Base-by-base conservation (phyloP, 2,329 filamentous ascomycete species). In the Chaetomium sp. region DNA sequence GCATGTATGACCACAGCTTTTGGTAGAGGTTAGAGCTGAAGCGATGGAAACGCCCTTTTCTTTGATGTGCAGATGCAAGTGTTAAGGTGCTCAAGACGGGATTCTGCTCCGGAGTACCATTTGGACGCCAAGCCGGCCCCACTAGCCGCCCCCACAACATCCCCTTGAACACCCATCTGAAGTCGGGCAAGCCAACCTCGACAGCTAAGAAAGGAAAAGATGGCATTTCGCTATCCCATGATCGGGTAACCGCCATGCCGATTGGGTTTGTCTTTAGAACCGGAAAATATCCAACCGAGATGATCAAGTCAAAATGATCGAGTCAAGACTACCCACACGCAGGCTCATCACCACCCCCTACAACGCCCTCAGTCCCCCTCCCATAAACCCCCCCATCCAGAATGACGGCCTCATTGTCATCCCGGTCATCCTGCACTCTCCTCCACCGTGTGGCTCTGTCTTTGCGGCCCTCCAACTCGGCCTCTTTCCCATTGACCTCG, bases 361-460 rank as follows among this genome's bases (percentile, higher is more conserved):
- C 41, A 27, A 44, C 45, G 2, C 51, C 56, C n/a, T 55, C 53
- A 3, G 33, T 44, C 33, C 53, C 62, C 50, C 73, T 69, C 5
- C 78, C 80, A 48, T 76, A 74, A 0, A 76, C 67, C 1, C 80
- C 80, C 6, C 81, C 81, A 58, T 84, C 79, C 1, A 84, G 67
- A 48, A 84, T 84, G 7, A 84, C 70, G 0, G 68, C 74, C 62
- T 84, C 81, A 55, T 85, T 85, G 60, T 85, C 69, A 10, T 79
- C 72, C 14, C 79, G 64, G 60, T 85, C 79, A 63, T 85, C 80
- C 62, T 86, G 82, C 0, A 85, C 82, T 52, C 80, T 74, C 52
- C 80, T 72, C 82, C 82, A 86, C 46, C 73, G 71, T 37, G 71
- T 74, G 14, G 68, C 71, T 48, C 68, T 70, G 47, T 76, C 70